Evolutionary conservation across 2,329 filamentous ascomycete species (phyloP), one percentile per base, ranked within the genome.

Genomic region (Penicillium fuscoglaucum): DNA sequence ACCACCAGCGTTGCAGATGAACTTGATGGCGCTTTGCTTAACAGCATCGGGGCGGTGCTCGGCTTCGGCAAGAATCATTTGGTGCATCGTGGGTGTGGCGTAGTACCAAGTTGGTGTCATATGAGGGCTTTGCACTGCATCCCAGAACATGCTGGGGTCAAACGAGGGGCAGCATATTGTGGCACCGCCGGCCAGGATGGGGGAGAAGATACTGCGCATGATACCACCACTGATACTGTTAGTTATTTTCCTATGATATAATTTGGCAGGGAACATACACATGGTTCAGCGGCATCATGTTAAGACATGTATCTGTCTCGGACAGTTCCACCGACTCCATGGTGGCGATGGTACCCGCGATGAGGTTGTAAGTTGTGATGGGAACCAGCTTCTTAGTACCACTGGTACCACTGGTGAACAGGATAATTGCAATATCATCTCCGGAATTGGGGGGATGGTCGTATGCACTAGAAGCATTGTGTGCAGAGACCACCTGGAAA

Each of bases 251-350:
- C 28, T 6, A 17, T 24, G 8, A 35, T 28, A 24, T 8, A 13
- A n/a, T 12, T 26, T 21, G 19, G 13, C 0, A 26, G 31, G 33
- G 10, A 21, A 76, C 80, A 73, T 74, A 82, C 78, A 83, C 74
- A 68, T 85, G 83, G 67, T 84, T 83, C 6, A 86, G 70, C 0
- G 83, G 83, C 83, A 85, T 85, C 80, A 84, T 84, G 65, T 85
- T 85, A 26, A 84, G 67, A 65, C 83, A 85, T 0, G 79, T 75
- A 62, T 84, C 83, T 1, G 70, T 66, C 2, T 73, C 65, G 1
- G 70, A 76, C 19, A 85, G 66, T 2, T 78, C 80, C 80, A 82
- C 84, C 0, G 81, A 83, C 19, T 82, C 78, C 29, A 83, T 79
- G 6, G 84, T 82, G 57, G 81, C 81, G 2, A 78, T 74, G 4